phyloP scores from a whole-genome alignment of 139 green algal species.

The Chlamydomonas sphaeroides region DNA sequence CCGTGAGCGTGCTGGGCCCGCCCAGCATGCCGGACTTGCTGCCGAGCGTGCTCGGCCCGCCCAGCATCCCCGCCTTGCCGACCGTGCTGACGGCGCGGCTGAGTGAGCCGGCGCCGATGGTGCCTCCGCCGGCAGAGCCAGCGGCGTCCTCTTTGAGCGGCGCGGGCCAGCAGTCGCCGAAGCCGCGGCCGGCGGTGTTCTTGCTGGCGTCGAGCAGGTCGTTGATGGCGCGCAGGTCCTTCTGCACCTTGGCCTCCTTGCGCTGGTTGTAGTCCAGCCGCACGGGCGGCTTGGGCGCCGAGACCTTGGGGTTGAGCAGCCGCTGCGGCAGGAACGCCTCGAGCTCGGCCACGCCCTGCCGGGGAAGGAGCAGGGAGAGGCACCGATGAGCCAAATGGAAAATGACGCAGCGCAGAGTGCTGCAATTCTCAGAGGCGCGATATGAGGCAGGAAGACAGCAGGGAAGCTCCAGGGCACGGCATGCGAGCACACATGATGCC shows the following conservation, averaged over 20 bases:
- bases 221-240: constrained; percentile 68
- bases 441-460: no score
- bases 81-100: neutral
- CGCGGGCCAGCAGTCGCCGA: constrained; percentile 72
- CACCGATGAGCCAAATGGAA: neutral
- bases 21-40: neutral
- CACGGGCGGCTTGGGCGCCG: constrained; percentile 31
- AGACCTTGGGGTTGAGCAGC: constrained; percentile 50
- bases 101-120: neutral
- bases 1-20: neutral
- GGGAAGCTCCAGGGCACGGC: neutral
- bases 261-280: constrained; percentile 66
- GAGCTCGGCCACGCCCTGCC: constrained; percentile 60
- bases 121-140: neutral
- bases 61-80: neutral
- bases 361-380: neutral
- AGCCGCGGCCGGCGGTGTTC: constrained; percentile 50
- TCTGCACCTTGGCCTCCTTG: constrained; percentile 58
- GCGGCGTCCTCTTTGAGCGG: constrained; percentile 46
- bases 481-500: no score
- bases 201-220: constrained; percentile 69
- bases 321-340: constrained; percentile 56
- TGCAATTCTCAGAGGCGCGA: neutral
- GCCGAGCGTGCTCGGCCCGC: neutral
- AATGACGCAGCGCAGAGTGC: no score